A percentile compares a stretch with the other conserved stretches of the same genome.
Conservation (phyloP, 2,329 filamentous ascomycete genomes). For the Alternaria sp. region DNA sequence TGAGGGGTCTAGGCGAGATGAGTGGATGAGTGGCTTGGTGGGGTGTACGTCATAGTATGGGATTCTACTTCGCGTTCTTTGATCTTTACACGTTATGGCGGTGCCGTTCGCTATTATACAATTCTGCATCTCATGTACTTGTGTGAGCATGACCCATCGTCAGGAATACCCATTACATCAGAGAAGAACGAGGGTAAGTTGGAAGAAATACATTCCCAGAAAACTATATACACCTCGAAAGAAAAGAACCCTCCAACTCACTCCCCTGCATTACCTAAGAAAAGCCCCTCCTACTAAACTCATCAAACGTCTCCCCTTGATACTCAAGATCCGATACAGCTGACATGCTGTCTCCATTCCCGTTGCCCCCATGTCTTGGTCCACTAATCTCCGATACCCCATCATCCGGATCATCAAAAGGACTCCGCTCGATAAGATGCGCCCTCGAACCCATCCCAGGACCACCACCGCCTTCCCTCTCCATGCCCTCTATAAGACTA, state of each 20-base stretch:
- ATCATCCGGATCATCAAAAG: slow-evolving; percentile 45
- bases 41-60: slow-evolving; percentile 20
- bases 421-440: slow-evolving; percentile 37
- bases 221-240: not conserved
- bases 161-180: too few species aligned
- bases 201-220: too few species aligned
- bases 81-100: too few species aligned
- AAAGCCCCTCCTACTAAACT: not conserved
- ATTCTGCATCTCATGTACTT: too few species aligned
- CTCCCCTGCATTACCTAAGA: not conserved
- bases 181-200: too few species aligned
- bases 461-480: too few species aligned
- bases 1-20: slow-evolving; percentile 16
- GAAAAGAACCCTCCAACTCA: not conserved
- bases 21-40: slow-evolving; percentile 14
- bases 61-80: too few species aligned
- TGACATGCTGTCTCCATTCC: not conserved
- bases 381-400: slow-evolving; percentile 33
- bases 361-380: slow-evolving; percentile 19
- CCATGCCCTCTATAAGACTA: too few species aligned
- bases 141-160: too few species aligned
- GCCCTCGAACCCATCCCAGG: not conserved
- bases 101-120: too few species aligned
- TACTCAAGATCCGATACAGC: slow-evolving; percentile 32
- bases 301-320: slow-evolving; percentile 21